Evolutionary conservation across 768 basidiomycete genomes (phyloP).

Genomic region (Russula dissimulans): DNA sequence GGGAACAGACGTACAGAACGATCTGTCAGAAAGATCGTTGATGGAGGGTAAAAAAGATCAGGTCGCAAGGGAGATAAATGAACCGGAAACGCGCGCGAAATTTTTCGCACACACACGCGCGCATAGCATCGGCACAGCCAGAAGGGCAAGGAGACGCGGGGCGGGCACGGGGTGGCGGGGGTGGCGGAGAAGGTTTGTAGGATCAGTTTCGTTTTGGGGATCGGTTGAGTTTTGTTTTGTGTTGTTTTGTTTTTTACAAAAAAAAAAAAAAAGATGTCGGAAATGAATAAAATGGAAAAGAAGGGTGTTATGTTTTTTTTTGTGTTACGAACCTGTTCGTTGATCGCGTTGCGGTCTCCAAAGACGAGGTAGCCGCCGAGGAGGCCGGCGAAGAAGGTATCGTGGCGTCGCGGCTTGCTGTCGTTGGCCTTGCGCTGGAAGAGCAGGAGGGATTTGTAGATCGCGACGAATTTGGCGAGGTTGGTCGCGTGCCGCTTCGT

Average conservation of each 20-base stretch:
- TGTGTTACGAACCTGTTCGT: slow-evolving; percentile 66
- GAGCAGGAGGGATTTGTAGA: slow-evolving; percentile 83
- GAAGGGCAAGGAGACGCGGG: too few relatives aligned
- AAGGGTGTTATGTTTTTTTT: too few relatives aligned
- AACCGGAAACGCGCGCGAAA: not conserved
- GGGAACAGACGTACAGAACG: slow-evolving; percentile 90
- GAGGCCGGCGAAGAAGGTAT: slow-evolving; percentile 89
- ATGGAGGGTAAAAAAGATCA: not conserved
- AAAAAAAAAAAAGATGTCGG: too few relatives aligned
- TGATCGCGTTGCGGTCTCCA: slow-evolving; percentile 77
- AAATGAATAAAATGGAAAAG: too few relatives aligned
- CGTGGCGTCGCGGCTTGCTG: slow-evolving; percentile 71
- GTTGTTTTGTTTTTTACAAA: too few relatives aligned
- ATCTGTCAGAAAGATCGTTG: slow-evolving; percentile 44
- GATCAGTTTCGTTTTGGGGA: too few relatives aligned
- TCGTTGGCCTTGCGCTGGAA: slow-evolving; percentile 73
- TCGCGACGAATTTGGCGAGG: slow-evolving; percentile 85
- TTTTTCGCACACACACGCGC: too few relatives aligned
- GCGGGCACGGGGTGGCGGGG: too few relatives aligned
- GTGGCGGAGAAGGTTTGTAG: too few relatives aligned
- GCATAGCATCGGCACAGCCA: too few relatives aligned
- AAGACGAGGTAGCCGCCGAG: slow-evolving; percentile 88
- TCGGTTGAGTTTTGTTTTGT: too few relatives aligned
- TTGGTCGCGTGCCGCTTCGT: slow-evolving; percentile 89
- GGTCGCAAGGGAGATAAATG: not conserved